Evolutionary conservation across 2,329 filamentous ascomycete species (phyloP), one percentile per base, ranked within the genome.

Genomic region (Sporothrix luriei): DNA sequence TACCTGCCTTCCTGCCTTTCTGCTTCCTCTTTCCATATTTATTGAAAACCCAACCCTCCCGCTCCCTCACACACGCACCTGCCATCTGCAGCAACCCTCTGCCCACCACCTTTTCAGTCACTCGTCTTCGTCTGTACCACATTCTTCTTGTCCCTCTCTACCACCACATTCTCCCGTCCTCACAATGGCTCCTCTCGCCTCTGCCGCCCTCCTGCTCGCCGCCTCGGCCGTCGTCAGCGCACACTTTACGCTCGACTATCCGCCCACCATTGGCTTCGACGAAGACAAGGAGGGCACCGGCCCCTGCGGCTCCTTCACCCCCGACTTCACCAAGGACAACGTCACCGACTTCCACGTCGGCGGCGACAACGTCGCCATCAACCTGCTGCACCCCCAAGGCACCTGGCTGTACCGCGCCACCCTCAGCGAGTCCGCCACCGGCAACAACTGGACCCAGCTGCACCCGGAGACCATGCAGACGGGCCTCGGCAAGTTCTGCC

Each of bases 321-420:
- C 84, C 43, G 79, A 84, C 72, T 81, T 85, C 68, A 61, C 74
- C 68, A 73, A 73, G 9, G 73, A 76, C 72, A 79, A 79, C 61
- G 73, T 79, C 29, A 80, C 81, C 67, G 79, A 87, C 73, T 88
- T 88, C 77, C 83, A 87, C 75, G 84, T 88, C 70, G 85, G 79
- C 73, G 86, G 86, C 73, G 84, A 88, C 73, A 78, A 83, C 69
- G 79, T 88, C 46, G 80, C 81, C 71, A 75, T 84, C 65, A 78
- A 77, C 9, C 79, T 82, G 9, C 82, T 80, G 3, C 87, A 89
- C 74, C 79, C 84, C 3, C 80, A 85, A 75, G 79, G 80, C 73
- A 85, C 80, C 68, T 88, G 83, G 83, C 80, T 89, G 19, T 85
- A 87, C 79, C 86, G 87, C 72, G 84, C 82, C 72, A 88, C 85